Conservation (phyloP, 805 yeast genomes). For the Wickerhamiella sergipiensis region DNA sequence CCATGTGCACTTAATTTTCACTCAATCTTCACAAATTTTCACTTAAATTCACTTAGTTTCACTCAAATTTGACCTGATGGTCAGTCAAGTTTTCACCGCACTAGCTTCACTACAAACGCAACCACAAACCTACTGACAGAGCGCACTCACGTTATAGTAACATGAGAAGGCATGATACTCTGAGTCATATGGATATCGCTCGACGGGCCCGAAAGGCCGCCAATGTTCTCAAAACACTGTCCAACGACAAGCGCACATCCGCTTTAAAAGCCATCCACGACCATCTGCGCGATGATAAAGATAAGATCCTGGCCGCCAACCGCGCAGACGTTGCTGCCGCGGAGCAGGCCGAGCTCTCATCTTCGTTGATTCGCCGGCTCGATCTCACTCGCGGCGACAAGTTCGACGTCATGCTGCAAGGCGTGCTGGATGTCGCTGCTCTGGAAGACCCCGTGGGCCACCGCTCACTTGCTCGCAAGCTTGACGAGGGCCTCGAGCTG, state of each 20-base stretch:
- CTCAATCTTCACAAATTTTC: too few species aligned
- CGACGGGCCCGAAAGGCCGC: slow-evolving; percentile 72
- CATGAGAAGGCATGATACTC: too few species aligned
- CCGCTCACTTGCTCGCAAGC: slow-evolving; percentile 62
- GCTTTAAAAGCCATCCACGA: slow-evolving; percentile 66
- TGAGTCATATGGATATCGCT: slow-evolving; percentile 40
- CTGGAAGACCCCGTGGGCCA: slow-evolving; percentile 91
- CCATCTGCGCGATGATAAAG: slow-evolving; percentile 46
- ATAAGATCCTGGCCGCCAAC: slow-evolving; percentile 58
- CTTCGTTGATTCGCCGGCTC: slow-evolving; percentile 67
- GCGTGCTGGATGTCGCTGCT: slow-evolving; percentile 79
- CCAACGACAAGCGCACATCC: slow-evolving; percentile 55
- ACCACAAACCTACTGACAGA: too few species aligned
- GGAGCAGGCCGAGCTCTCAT: slow-evolving; percentile 40
- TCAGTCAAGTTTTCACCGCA: too few species aligned
- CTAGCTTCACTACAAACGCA: too few species aligned
- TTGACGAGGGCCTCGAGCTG: slow-evolving; percentile 80
- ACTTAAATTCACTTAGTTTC: too few species aligned
- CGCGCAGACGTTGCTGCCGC: slow-evolving; percentile 63
- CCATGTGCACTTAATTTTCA: too few species aligned
- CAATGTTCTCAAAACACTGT: slow-evolving; percentile 62
- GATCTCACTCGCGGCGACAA: slow-evolving; percentile 75
- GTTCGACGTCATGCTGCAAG: slow-evolving; percentile 88
- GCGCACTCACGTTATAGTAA: too few species aligned
- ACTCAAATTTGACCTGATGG: too few species aligned